A percentile compares a stretch with the other conserved stretches of the same genome.
Conservation (phyloP, 495 filamentous ascomycete genomes). For the Neurospora intermedia region DNA sequence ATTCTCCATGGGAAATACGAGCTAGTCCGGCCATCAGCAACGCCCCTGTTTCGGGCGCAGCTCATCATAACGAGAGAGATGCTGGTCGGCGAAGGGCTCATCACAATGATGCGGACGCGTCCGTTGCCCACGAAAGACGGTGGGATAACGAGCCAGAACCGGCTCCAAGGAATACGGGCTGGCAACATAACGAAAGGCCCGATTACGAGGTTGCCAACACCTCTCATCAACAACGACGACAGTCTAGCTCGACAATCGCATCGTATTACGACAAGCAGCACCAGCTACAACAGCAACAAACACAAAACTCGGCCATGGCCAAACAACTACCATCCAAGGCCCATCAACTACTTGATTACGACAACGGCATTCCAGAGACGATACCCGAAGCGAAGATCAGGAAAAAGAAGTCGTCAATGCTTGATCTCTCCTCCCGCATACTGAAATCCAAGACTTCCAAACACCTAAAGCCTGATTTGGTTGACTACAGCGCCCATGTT, state of each 20-base stretch:
- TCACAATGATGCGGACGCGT: conserved; percentile 6
- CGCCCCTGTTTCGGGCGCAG: conserved; percentile 33
- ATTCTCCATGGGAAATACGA: conserved; percentile 31
- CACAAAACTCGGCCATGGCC: conserved; percentile 42
- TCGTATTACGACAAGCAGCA: conserved; percentile 43
- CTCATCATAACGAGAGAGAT: conserved; percentile 16
- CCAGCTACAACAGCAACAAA: conserved; percentile 44
- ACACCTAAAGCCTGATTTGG: conserved; percentile 10
- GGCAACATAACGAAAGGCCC: conserved; percentile 24
- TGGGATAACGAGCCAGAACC: conserved; percentile 40
- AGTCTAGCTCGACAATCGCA: conserved; percentile 40
- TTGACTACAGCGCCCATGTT: conserved; percentile 4
- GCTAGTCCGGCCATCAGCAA: conserved; percentile 40
- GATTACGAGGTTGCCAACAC: conserved; percentile 23
- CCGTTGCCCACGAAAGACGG: conserved; percentile 10
- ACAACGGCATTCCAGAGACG: conserved; percentile 13
- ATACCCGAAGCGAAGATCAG: conserved; percentile 7
- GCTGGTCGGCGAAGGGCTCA: conserved; percentile 6
- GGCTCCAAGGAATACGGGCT: background rate
- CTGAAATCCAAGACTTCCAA: conserved; percentile 8
- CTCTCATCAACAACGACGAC: conserved; percentile 29
- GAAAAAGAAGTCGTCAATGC: conserved; percentile 39
- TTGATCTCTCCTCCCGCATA: conserved; percentile 35
- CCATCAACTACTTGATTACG: conserved; percentile 31
- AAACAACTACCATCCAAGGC: conserved; percentile 39